phyloP scores from a whole-genome alignment of 768 basidiomycete genomes.

The Leccinum pellstonianum region DNA sequence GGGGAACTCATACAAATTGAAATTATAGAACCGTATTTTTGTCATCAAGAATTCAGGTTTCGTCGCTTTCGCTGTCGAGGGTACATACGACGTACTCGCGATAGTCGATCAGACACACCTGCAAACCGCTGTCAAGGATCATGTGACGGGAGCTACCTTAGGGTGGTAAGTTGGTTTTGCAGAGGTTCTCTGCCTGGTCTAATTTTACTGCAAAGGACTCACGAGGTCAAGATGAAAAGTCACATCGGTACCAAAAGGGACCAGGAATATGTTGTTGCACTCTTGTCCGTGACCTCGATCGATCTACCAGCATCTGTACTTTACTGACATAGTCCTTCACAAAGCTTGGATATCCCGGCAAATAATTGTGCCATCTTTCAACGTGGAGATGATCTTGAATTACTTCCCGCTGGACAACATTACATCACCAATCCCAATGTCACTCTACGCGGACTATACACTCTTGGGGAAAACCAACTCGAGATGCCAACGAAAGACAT shows the following conservation, averaged over 20 bases:
- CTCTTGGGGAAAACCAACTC: constrained; percentile 79
- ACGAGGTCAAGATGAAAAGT: constrained; percentile 79
- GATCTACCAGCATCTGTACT: background rate
- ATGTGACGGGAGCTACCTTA: constrained; percentile 58
- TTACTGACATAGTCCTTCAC: constrained; percentile 2
- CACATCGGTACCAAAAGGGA: constrained; percentile 41
- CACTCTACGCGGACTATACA: constrained; percentile 75
- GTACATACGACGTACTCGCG: constrained; percentile 74
- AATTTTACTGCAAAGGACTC: constrained; percentile 39
- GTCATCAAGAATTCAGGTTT: constrained; percentile 79
- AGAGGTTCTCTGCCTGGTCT: background rate
- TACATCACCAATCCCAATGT: constrained; percentile 84
- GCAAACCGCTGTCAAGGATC: constrained; percentile 55
- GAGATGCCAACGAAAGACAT: constrained; percentile 90
- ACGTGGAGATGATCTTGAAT: constrained; percentile 73
- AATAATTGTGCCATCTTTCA: constrained; percentile 87
- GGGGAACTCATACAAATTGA: background rate
- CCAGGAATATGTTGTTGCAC: constrained; percentile 74
- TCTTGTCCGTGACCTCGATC: constrained; percentile 51
- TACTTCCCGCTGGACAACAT: constrained; percentile 79
- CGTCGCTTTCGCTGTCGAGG: constrained; percentile 73
- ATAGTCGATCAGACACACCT: constrained; percentile 86
- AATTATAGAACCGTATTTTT: constrained; percentile 62
- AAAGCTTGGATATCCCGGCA: constrained; percentile 77
- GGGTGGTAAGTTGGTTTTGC: constrained; percentile 43